Conservation (phyloP, 164 flowering plant genomes). For the Santalum album region DNA sequence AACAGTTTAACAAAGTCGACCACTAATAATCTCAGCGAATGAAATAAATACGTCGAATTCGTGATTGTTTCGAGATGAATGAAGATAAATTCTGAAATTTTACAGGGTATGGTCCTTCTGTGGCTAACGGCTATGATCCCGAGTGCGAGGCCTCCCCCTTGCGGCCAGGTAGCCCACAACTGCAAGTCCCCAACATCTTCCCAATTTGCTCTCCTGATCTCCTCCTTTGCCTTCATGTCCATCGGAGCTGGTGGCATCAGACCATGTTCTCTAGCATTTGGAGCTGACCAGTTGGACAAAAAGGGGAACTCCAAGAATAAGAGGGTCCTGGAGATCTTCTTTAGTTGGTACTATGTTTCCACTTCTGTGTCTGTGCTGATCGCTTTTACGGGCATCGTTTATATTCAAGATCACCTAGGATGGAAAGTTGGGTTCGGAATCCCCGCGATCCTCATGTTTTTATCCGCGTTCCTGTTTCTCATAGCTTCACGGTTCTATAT, state of each 20-base stretch:
- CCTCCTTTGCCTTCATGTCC: conserved; percentile 46
- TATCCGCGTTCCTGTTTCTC: conserved; percentile 34
- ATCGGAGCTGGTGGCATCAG: conserved; percentile 67
- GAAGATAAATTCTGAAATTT: background rate
- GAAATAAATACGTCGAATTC: too few species aligned
- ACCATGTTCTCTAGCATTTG: conserved; percentile 66
- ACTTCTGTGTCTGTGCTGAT: conserved; percentile 31
- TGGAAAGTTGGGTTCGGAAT: conserved; percentile 71
- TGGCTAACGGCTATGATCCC: conserved; percentile 66
- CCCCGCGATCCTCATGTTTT: conserved; percentile 48
- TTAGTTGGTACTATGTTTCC: conserved; percentile 64
- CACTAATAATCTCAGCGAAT: too few species aligned
- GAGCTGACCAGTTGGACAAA: conserved; percentile 60
- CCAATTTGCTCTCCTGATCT: conserved; percentile 30
- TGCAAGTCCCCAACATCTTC: conserved; percentile 33
- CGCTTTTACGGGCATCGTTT: conserved; percentile 50
- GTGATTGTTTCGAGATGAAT: too few species aligned
- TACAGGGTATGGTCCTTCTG: conserved; percentile 49
- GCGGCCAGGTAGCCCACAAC: conserved; percentile 15
- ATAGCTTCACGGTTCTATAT: conserved; percentile 40
- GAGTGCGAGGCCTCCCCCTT: conserved; percentile 30
- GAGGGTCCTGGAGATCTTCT: conserved; percentile 42
- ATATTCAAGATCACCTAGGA: conserved; percentile 57
- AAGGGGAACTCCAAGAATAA: conserved; percentile 33
- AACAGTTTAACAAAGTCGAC: too few species aligned